phyloP scores from a whole-genome alignment of 1,284 basidiomycete genomes.

The Vanrija humicola region DNA sequence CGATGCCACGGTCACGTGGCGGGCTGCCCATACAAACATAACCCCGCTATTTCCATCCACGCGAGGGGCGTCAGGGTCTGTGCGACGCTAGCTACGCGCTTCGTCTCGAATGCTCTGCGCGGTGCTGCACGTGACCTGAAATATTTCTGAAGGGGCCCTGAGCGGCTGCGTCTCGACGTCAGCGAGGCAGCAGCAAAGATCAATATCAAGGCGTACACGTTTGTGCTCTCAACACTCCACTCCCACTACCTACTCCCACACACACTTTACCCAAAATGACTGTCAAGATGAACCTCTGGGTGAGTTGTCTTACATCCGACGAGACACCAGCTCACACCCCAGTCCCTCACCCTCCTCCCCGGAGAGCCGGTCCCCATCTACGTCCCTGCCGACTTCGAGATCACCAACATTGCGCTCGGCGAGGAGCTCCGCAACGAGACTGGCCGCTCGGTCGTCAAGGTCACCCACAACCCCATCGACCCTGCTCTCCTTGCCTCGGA shows the following conservation, averaged over 20 bases:
- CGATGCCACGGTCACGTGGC: no score
- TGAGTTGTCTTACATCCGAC: no score
- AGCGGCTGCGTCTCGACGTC: background rate
- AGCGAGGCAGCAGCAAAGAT: background rate
- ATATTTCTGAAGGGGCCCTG: no score
- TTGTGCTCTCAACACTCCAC: no score
- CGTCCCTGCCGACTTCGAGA: conserved; percentile 67
- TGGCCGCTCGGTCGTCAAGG: conserved; percentile 72
- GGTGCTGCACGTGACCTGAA: background rate
- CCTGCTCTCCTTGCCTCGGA: conserved; percentile 33
- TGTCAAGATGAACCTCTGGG: conserved; percentile 45
- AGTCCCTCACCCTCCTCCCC: conserved; percentile 36
- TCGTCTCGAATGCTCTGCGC: no score
- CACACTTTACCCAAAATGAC: conserved; percentile 32
- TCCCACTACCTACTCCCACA: background rate
- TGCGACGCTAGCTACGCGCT: no score
- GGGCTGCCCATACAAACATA: no score
- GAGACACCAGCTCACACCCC: background rate
- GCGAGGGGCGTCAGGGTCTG: no score
- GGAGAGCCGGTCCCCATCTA: conserved; percentile 58
- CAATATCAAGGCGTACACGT: background rate
- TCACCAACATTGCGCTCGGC: conserved; percentile 80
- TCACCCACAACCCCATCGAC: conserved; percentile 58
- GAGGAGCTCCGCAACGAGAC: conserved; percentile 63
- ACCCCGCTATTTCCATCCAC: no score